phyloP scores from a whole-genome alignment of 2,329 filamentous ascomycete species.

The Claviceps humidiphila region DNA sequence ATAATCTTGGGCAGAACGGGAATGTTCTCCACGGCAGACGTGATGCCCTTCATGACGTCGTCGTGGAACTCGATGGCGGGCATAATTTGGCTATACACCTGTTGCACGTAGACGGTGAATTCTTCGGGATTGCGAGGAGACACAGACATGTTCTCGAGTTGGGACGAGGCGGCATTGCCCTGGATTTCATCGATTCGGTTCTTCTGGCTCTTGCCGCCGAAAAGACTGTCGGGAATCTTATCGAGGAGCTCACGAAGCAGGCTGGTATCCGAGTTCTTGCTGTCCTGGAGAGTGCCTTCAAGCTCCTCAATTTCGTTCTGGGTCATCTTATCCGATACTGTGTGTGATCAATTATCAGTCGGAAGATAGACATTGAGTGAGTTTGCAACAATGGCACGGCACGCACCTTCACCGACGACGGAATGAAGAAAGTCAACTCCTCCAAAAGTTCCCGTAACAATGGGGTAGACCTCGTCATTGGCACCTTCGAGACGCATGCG shows the following conservation, averaged over 20 bases:
- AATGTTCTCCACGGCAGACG: slow-evolving; percentile 68
- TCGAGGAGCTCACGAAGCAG: slow-evolving; percentile 66
- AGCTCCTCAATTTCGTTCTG: slow-evolving; percentile 85
- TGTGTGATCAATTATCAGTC: slow-evolving; percentile 12
- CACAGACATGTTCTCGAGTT: slow-evolving; percentile 61
- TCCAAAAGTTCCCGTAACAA: slow-evolving; percentile 85
- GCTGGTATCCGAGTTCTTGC: slow-evolving; percentile 52
- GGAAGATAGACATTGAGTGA: neutral
- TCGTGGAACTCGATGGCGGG: slow-evolving; percentile 88
- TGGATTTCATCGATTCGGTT: slow-evolving; percentile 69
- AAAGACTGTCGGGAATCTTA: slow-evolving; percentile 68
- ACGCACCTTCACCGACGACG: slow-evolving; percentile 53
- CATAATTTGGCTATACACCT: slow-evolving; percentile 68
- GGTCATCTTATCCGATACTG: slow-evolving; percentile 74
- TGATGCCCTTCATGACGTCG: slow-evolving; percentile 68
- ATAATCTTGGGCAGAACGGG: slow-evolving; percentile 74
- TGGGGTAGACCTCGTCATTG: slow-evolving; percentile 55
- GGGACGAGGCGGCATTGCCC: slow-evolving; percentile 57
- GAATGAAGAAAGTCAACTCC: slow-evolving; percentile 91
- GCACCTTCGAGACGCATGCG: slow-evolving; percentile 55
- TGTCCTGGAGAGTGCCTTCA: slow-evolving; percentile 63
- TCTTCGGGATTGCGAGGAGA: slow-evolving; percentile 72
- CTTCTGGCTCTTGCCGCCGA: slow-evolving; percentile 63
- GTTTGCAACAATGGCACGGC: no score
- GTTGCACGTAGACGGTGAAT: slow-evolving; percentile 63